Conservation (phyloP, 768 basidiomycete species). For the Suillus tomentosus region DNA sequence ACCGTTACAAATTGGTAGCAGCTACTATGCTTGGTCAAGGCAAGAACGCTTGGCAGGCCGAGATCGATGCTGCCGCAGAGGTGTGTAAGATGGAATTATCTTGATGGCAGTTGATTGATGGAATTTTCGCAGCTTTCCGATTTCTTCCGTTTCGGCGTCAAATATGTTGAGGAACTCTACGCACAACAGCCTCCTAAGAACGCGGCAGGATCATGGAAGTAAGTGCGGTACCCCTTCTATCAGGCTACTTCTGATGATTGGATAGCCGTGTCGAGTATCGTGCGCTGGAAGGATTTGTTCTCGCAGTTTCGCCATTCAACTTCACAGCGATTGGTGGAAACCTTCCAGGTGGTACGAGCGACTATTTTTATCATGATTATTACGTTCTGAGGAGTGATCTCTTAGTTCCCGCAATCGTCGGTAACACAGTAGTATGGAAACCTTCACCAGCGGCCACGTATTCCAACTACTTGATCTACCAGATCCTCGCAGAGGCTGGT, state of each 20-base stretch:
- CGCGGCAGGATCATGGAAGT: constrained; percentile 92
- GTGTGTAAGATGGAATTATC: constrained; percentile 41
- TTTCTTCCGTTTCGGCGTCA: constrained; percentile 96
- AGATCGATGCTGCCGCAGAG: constrained; percentile 99
- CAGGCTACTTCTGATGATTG: constrained; percentile 13
- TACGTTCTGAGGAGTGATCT: too few species aligned
- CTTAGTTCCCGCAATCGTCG: constrained; percentile 92
- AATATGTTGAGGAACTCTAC: constrained; percentile 96
- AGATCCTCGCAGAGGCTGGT: constrained; percentile 92
- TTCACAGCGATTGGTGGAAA: constrained; percentile 98
- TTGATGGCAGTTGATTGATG: constrained; percentile 13
- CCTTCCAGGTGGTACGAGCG: constrained; percentile 62
- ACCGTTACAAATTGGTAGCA: constrained; percentile 91
- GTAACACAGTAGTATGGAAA: constrained; percentile 97
- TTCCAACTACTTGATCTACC: constrained; percentile 90
- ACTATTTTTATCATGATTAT: constrained; percentile 4
- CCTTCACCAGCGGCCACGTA: constrained; percentile 95
- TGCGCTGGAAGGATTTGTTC: constrained; percentile 96
- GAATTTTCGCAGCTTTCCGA: constrained; percentile 62
- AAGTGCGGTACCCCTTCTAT: constrained; percentile 35
- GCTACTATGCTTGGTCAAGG: constrained; percentile 98
- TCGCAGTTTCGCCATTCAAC: constrained; percentile 98
- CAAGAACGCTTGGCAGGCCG: constrained; percentile 99
- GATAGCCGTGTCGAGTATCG: constrained; percentile 92
- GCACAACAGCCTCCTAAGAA: constrained; percentile 88